phyloP scores from a whole-genome alignment of 2,329 filamentous ascomycete species.

The Acarospora socialis region DNA sequence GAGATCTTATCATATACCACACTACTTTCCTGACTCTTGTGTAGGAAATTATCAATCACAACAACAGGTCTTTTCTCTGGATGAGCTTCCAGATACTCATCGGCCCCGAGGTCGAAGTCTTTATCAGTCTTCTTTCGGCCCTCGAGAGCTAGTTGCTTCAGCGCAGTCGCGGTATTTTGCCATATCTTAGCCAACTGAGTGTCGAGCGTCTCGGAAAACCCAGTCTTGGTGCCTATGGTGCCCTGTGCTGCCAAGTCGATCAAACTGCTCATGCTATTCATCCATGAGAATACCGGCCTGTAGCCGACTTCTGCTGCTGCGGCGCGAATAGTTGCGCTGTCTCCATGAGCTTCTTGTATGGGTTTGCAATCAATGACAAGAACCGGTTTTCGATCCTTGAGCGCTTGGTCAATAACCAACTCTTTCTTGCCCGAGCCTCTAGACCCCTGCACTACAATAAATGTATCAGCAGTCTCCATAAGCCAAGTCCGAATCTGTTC shows the following conservation, averaged over 20 bases:
- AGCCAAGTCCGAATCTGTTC: constrained; percentile 73
- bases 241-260: constrained; percentile 86
- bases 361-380: constrained; percentile 85
- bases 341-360: constrained; percentile 79
- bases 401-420: constrained; percentile 68
- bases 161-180: constrained; percentile 64
- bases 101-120: constrained; percentile 58
- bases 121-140: constrained; percentile 56
- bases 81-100: constrained; percentile 81
- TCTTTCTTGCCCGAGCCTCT: constrained; percentile 84
- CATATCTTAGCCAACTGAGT: constrained; percentile 80
- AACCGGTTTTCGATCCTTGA: constrained; percentile 62
- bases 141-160: constrained; percentile 63
- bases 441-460: constrained; percentile 86
- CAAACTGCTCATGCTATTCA: constrained; percentile 86
- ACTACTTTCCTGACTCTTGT: constrained; percentile 54
- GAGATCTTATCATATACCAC: constrained; percentile 64
- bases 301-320: constrained; percentile 79
- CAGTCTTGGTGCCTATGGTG: constrained; percentile 85
- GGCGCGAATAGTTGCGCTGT: constrained; percentile 68
- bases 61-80: constrained; percentile 72
- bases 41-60: constrained; percentile 81
- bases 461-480: constrained; percentile 76
- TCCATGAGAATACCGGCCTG: constrained; percentile 86
- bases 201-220: constrained; percentile 85